phyloP scores from a whole-genome alignment of 495 filamentous ascomycete genomes.

The Gamarada debralockiae region DNA sequence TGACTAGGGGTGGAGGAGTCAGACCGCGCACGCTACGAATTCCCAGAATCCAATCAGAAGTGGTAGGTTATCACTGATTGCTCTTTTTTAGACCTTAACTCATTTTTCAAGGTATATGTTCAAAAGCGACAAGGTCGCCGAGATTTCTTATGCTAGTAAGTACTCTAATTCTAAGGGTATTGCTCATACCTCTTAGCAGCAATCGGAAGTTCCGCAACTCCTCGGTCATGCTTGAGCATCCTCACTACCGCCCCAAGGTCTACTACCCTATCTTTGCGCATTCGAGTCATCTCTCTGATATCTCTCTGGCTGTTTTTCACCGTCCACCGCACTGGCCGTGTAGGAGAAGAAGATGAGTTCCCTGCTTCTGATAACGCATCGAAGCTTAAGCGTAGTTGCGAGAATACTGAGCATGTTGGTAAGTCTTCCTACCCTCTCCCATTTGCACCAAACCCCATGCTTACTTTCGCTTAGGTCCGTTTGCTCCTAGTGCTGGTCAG shows the following conservation, averaged over 20 bases:
- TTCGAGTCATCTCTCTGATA: background rate
- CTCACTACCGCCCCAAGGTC: conserved; percentile 81
- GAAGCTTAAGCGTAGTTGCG: conserved; percentile 78
- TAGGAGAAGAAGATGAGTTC: conserved; percentile 63
- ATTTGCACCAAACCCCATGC: background rate
- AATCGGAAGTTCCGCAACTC: conserved; percentile 95
- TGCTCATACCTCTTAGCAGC: conserved; percentile 43
- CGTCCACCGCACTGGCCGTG: conserved; percentile 9
- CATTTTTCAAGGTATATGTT: conserved; percentile 66
- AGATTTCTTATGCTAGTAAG: conserved; percentile 92
- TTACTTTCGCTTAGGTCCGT: conserved; percentile 54
- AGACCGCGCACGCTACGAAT: too few relatives aligned
- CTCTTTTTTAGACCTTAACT: background rate
- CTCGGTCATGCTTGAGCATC: conserved; percentile 83
- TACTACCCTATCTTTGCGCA: conserved; percentile 5
- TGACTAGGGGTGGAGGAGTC: too few relatives aligned
- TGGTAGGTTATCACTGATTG: conserved; percentile 46
- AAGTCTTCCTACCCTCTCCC: conserved; percentile 31
- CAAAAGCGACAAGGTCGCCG: conserved; percentile 78
- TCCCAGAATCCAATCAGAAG: conserved; percentile 60
- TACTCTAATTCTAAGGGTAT: conserved; percentile 14
- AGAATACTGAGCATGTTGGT: conserved; percentile 85
- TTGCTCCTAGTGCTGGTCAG: conserved; percentile 68
- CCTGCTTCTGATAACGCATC: conserved; percentile 76
- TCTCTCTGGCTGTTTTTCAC: conserved; percentile 23